phyloP scores from a whole-genome alignment of 169 alveolate genomes.

The Sarcocystis neurona region DNA sequence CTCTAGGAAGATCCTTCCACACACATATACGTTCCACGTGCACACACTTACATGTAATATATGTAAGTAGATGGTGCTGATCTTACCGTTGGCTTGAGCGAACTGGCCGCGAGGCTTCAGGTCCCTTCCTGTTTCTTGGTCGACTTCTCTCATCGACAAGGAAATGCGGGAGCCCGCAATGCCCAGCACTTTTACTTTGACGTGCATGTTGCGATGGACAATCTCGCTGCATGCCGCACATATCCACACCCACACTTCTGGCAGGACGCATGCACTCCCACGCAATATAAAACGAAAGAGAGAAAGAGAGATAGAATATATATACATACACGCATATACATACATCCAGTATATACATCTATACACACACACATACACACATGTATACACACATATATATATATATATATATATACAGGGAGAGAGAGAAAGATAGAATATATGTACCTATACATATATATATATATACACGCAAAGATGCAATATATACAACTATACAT shows the following conservation, averaged over 20 bases:
- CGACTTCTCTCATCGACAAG: conserved; percentile 82
- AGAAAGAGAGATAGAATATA: neutral
- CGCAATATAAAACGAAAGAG: neutral
- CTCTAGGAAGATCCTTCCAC: too few species aligned
- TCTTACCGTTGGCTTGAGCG: neutral
- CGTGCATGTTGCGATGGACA: conserved; percentile 29
- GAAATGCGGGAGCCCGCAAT: conserved; percentile 74
- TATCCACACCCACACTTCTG: too few species aligned
- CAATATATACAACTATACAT: too few species aligned
- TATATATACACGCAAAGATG: too few species aligned
- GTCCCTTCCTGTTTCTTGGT: conserved; percentile 79
- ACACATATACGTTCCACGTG: too few species aligned
- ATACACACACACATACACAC: neutral
- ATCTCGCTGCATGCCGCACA: neutral
- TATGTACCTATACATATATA: neutral
- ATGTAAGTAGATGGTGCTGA: too few species aligned
- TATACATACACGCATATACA: neutral
- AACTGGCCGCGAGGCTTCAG: conserved; percentile 60
- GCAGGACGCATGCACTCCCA: too few species aligned
- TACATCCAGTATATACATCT: neutral
- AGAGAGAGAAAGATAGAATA: neutral
- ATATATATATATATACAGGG: neutral
- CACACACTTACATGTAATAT: too few species aligned
- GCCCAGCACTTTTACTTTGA: conserved; percentile 65
- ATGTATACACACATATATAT: neutral